Evolutionary conservation across 179 eudicot genomes (phyloP), one percentile per base, ranked within the genome.

Genomic region (Silene coronaria): DNA sequence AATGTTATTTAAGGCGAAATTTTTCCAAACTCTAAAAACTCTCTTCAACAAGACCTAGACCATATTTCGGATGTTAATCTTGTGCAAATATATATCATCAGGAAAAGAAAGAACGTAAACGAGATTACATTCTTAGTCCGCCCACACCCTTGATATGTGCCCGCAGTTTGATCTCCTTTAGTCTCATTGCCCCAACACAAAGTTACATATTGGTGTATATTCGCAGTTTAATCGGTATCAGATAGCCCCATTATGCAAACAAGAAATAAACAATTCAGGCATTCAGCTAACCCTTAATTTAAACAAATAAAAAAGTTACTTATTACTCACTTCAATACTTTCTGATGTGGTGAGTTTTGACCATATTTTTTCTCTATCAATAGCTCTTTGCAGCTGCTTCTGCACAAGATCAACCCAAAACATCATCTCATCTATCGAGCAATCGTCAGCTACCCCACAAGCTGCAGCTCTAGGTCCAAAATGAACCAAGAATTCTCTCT

Each of bases 401-500:
- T 92, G 97, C 71, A 88, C 85, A 66, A 92, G 85, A 81, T 82
- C 86, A 71, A 92, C 94, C 98, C 98, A 94, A 80, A 94, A 94
- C 34, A 86, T 80, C 58, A 87, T 86, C 87, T 90, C 97, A 81
- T 94, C 97, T 34, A 85, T 78, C 68, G 85, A 82, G 64, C 82
- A 74, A 75, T 94, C 97, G 86, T 83, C 85, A 79, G 71, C 78
- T 69, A 83, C 81, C 75, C 92, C 86, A 79, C 87, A 85, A 60
- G 88, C 80, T 71, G 96, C 92, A 59, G 92, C 98, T 80, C 93
- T 90, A 74, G 97, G 91, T 73, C 98, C 98, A 85, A 90, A 92
- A 86, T 90, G 92, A 80, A 88, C 86, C 75, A 94, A 87, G 79
- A 90, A 94, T 83, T 94, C 98, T 85, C 87, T 83, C 73, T 69